Conservation (phyloP, 768 basidiomycete genomes). For the Ephemerocybe angulata region DNA sequence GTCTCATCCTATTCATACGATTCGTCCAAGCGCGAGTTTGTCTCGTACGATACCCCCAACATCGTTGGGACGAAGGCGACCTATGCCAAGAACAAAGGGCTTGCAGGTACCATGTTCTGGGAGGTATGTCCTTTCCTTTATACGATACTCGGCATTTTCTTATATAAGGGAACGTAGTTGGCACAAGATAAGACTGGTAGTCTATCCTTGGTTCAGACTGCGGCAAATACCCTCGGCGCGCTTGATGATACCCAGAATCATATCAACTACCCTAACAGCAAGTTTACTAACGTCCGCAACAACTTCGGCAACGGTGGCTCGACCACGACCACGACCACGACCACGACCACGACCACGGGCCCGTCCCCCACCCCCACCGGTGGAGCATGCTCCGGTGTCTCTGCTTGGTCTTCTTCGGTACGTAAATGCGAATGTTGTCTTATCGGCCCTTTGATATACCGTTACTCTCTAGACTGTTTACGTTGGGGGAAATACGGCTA, state of each 20-base stretch:
- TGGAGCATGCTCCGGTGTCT: conserved; percentile 39
- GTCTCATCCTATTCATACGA: conserved; percentile 82
- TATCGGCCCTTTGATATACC: background rate
- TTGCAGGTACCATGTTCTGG: conserved; percentile 77
- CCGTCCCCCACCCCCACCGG: conserved; percentile 18
- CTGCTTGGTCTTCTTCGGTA: conserved; percentile 48
- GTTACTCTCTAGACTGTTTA: conserved; percentile 35
- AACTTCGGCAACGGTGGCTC: conserved; percentile 48
- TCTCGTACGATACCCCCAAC: conserved; percentile 73
- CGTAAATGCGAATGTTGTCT: background rate
- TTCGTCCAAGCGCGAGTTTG: conserved; percentile 57
- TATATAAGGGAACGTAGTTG: conserved; percentile 28
- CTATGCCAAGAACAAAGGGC: conserved; percentile 56
- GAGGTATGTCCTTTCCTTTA: conserved; percentile 35
- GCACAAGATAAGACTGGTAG: conserved; percentile 58
- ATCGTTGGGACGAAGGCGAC: conserved; percentile 64
- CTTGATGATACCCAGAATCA: conserved; percentile 67
- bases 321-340: conserved; percentile 19
- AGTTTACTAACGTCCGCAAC: conserved; percentile 66
- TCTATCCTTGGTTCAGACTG: conserved; percentile 55
- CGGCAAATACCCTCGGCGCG: conserved; percentile 42
- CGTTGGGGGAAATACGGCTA: conserved; percentile 41
- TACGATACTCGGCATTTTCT: background rate
- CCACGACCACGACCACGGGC: conserved; percentile 14
- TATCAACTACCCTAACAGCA: conserved; percentile 61